Percentiles rank a stretch among this genome's conserved stretches.
Conservation (phyloP, 2,329 filamentous ascomycete genomes). For the Parastagonospora nodorum region DNA sequence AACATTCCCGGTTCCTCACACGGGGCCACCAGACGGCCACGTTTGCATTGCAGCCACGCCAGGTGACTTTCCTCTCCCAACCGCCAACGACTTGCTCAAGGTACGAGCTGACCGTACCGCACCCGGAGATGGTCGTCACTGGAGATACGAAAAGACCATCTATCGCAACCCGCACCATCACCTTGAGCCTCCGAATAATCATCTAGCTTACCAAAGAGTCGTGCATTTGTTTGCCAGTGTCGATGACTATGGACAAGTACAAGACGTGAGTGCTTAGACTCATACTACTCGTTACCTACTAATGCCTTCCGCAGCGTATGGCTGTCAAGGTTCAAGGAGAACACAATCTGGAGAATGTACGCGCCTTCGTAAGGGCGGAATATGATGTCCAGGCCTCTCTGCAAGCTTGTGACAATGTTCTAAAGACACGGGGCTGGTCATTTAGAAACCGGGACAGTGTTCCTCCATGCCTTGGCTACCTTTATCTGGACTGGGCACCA, state of each 20-base stretch:
- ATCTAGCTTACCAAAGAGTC: neutral
- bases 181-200: too few species aligned
- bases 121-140: neutral
- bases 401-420: neutral
- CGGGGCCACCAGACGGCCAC: too few species aligned
- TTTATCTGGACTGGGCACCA: conserved; percentile 1
- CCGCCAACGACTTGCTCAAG: neutral
- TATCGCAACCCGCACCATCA: neutral
- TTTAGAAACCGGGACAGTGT: neutral
- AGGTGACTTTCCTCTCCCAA: neutral
- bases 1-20: neutral
- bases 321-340: conserved; percentile 1
- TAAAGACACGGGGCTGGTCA: neutral
- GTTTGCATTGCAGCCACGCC: too few species aligned
- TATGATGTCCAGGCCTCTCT: neutral
- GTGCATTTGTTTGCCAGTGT: neutral
- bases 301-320: neutral
- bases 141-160: neutral
- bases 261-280: neutral
- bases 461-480: neutral
- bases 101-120: neutral
- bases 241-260: neutral
- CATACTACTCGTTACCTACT: neutral
- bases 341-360: neutral
- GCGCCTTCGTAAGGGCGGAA: neutral